Percentiles rank a stretch among this genome's conserved stretches.
These are phyloP conservation scores for Kwoniella sp. DNA, from an alignment of 768 basidiomycete genomes.

Conservation along the genomic window DNA sequence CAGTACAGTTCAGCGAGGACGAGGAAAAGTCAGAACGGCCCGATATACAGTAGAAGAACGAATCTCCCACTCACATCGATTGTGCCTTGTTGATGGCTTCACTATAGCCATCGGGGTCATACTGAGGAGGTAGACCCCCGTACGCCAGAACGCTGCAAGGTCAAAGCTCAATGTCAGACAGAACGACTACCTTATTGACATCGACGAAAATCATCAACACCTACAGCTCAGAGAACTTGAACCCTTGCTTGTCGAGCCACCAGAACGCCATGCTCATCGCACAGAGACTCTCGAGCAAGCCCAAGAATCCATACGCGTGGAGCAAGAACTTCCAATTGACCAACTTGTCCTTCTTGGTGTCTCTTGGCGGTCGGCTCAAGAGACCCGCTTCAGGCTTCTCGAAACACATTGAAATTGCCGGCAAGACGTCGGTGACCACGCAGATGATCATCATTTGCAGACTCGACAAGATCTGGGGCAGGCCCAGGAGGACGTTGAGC, in stretches of 20 bases:
- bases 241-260: slow-evolving; percentile 58
- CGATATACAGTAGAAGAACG: not conserved
- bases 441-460: slow-evolving; percentile 64
- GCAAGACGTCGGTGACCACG: slow-evolving; percentile 64
- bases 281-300: slow-evolving; percentile 60
- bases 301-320: slow-evolving; percentile 67
- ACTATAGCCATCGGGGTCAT: slow-evolving; percentile 53
- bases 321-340: slow-evolving; percentile 62
- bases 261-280: slow-evolving; percentile 63
- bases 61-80: slow-evolving; percentile 58
- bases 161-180: not conserved
- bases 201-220: slow-evolving; percentile 1
- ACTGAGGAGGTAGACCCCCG: slow-evolving; percentile 59
- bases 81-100: slow-evolving; percentile 61
- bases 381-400: slow-evolving; percentile 69
- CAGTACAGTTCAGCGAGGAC: slow-evolving; percentile 3
- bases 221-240: slow-evolving; percentile 43
- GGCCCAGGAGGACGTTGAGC: slow-evolving; percentile 63
- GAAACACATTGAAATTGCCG: slow-evolving; percentile 64
- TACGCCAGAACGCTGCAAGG: slow-evolving; percentile 53
- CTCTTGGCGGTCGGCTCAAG: slow-evolving; percentile 63
- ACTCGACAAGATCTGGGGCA: slow-evolving; percentile 65
- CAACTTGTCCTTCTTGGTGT: slow-evolving; percentile 64
- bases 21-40: too few relatives aligned
- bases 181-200: not conserved